Evolutionary conservation across 2,329 filamentous ascomycete genomes (phyloP).

Genomic region (Whalleya microplaca): DNA sequence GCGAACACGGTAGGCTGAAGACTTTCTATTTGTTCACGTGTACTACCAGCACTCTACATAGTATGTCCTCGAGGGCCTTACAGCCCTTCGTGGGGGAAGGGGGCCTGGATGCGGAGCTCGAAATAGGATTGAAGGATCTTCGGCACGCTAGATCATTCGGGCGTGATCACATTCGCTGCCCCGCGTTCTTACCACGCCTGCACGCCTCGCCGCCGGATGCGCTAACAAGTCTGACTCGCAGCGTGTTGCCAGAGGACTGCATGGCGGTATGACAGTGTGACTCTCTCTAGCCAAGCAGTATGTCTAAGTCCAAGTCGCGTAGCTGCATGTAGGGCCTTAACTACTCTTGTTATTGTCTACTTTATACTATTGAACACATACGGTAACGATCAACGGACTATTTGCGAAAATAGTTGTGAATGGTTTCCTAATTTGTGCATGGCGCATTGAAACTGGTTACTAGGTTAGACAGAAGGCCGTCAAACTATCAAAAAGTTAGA

Average conservation of each 20-base stretch:
- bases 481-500: no score
- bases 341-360: background rate
- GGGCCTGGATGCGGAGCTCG: slow-evolving; percentile 14
- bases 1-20: slow-evolving; percentile 19
- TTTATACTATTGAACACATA: background rate
- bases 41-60: background rate
- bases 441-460: no score
- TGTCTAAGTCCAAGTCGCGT: background rate
- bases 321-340: background rate
- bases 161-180: slow-evolving; percentile 17
- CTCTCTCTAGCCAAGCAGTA: background rate
- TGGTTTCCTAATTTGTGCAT: background rate
- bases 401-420: background rate
- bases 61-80: background rate
- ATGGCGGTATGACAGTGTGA: slow-evolving; percentile 4
- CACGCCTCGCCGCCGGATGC: slow-evolving; percentile 16
- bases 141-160: slow-evolving; percentile 15
- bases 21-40: slow-evolving; percentile 1
- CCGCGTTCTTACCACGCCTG: slow-evolving; percentile 12
- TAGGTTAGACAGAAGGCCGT: no score
- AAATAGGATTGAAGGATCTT: slow-evolving; percentile 22
- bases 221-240: slow-evolving; percentile 2
- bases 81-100: background rate
- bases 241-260: background rate
- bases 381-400: no score